Evolutionary conservation across 2,329 filamentous ascomycete genomes (phyloP).

Genomic region (Scolecobasidium constrictum): DNA sequence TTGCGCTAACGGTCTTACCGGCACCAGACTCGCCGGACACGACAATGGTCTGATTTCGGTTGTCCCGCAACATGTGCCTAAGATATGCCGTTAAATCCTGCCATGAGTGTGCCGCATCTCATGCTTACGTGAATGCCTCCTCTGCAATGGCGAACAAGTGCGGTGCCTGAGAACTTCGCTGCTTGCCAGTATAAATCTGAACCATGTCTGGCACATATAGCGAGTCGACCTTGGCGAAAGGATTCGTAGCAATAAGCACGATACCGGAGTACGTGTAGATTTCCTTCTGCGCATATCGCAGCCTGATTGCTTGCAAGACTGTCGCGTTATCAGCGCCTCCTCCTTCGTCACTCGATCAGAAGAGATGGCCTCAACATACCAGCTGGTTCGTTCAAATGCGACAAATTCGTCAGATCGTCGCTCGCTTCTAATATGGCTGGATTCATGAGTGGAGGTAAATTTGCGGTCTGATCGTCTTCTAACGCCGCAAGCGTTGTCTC

Average conservation of each 20-base stretch:
- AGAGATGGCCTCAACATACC: too few species aligned
- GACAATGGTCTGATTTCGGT: conserved; percentile 94
- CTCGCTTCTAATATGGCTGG: conserved; percentile 96
- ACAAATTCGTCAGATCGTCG: conserved; percentile 94
- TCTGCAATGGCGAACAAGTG: conserved; percentile 98
- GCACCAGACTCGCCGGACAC: conserved; percentile 99
- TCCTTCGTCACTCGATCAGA: neutral
- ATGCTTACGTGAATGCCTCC: conserved; percentile 84
- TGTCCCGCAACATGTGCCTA: conserved; percentile 93
- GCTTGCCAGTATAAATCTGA: conserved; percentile 97
- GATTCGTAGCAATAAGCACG: conserved; percentile 95
- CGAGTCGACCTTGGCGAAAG: conserved; percentile 93
- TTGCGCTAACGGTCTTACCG: conserved; percentile 97
- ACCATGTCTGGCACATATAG: conserved; percentile 99
- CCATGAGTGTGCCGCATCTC: conserved; percentile 2
- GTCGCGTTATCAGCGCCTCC: conserved; percentile 18
- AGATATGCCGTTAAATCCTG: neutral
- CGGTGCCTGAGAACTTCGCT: conserved; percentile 89
- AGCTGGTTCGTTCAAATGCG: conserved; percentile 95
- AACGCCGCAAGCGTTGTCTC: conserved; percentile 68
- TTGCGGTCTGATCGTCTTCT: conserved; percentile 63
- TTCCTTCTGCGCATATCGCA: conserved; percentile 96
- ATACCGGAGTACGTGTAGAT: conserved; percentile 99
- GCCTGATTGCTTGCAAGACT: conserved; percentile 95
- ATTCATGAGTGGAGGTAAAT: conserved; percentile 91